phyloP scores from a whole-genome alignment of 192 early-diverging fungal species.

The Rhizoclosmatium sp. region DNA sequence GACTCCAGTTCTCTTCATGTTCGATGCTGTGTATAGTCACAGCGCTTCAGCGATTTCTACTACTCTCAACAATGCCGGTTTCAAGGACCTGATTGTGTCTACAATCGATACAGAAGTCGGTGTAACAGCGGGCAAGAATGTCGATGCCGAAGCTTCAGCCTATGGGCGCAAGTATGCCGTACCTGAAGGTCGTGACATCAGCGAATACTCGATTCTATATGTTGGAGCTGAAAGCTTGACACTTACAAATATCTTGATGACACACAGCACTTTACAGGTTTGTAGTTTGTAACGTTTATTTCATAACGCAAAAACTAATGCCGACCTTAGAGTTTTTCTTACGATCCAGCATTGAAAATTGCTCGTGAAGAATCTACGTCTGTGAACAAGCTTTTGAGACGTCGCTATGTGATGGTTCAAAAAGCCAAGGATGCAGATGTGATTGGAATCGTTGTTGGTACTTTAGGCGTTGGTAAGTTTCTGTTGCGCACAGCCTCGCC shows the following conservation, averaged over 20 bases:
- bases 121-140: neutral
- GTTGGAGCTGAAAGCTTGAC: constrained; percentile 83
- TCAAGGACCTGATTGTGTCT: constrained; percentile 24
- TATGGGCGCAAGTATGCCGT: constrained; percentile 23
- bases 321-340: constrained; percentile 63
- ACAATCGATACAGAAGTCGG: constrained; percentile 10
- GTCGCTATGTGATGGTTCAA: constrained; percentile 85
- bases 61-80: constrained; percentile 9
- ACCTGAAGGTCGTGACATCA: constrained; percentile 47
- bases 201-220: constrained; percentile 81
- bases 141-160: neutral
- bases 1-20: constrained; percentile 70
- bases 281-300: constrained; percentile 27
- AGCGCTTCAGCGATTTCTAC: constrained; percentile 39
- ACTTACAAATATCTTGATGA: constrained; percentile 88
- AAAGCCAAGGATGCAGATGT: constrained; percentile 91
- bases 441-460: constrained; percentile 95
- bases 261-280: constrained; percentile 67
- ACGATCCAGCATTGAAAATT: constrained; percentile 66
- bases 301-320: neutral
- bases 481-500: neutral
- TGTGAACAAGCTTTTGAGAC: constrained; percentile 50
- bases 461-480: constrained; percentile 85
- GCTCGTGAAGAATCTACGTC: constrained; percentile 52
- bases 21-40: constrained; percentile 79